phyloP scores from a whole-genome alignment of 306 rosid genomes.

The Medicago arabica region DNA sequence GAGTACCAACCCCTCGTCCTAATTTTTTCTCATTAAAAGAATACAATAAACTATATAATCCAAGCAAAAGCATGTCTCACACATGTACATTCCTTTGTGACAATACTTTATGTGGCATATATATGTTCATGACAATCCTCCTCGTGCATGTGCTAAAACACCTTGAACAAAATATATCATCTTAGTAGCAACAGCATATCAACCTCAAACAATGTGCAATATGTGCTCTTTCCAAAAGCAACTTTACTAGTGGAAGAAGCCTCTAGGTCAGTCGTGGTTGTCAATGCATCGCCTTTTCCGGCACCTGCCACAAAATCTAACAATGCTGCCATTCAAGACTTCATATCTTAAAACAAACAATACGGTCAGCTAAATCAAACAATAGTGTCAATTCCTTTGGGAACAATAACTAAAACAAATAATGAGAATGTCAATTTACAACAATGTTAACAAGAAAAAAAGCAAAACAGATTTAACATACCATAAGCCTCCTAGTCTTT shows the following conservation, averaged over 20 bases:
- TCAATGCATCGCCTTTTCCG: slow-evolving; percentile 58
- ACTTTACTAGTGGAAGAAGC: slow-evolving; percentile 49
- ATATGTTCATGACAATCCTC: no score
- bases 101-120: no score
- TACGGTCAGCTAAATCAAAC: neutral
- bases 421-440: neutral
- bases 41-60: no score
- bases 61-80: no score
- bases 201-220: slow-evolving; percentile 66
- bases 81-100: no score
- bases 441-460: no score
- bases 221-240: slow-evolving; percentile 54
- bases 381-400: neutral
- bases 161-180: slow-evolving; percentile 99
- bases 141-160: slow-evolving; percentile 75
- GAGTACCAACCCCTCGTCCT: no score
- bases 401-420: slow-evolving; percentile 5
- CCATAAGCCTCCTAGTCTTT: no score
- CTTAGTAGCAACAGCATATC: slow-evolving; percentile 84
- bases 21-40: no score
- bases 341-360: neutral
- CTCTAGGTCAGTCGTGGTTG: slow-evolving; percentile 55
- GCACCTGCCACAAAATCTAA: slow-evolving; percentile 58
- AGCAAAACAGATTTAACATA: no score
- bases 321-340: slow-evolving; percentile 1